Evolutionary conservation across 176 grass and related monocot species (phyloP), one percentile per base, ranked within the genome.

Genomic region (Rhipidocladum racemiflorum): DNA sequence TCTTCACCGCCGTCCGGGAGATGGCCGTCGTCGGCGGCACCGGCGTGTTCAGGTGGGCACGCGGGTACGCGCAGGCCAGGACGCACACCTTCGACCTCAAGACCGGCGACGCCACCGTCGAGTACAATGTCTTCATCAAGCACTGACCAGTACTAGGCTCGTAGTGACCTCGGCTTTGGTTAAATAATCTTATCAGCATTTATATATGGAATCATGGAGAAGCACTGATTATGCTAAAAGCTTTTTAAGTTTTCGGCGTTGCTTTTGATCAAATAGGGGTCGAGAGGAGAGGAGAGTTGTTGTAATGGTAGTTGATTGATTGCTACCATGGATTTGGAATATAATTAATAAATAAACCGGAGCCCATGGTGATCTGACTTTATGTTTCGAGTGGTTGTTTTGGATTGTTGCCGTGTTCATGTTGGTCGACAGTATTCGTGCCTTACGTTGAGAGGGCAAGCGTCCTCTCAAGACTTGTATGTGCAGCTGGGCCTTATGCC

Each of bases 1-100:
- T 75, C 38, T 64, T 85, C 64, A 4, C 2, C 36, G 68, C 16
- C 24, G 75, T 86, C 39, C 15, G 92, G 17, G 92, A 94, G 84
- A 87, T 94, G 92, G 54, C 92, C 55, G 23, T 91, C 64, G 70
- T 94, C 9, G 92, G 88, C 18, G 92, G 92, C 17, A 87, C 83
- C 59, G 83, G 92, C 9, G 44, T 75, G 13, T 94, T 94, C 72
- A 4, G 85, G 79, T 57, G 75, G 67, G 86, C 92, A 0, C 9
- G 80, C 4, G 89, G 92, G 9, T 94, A 91, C n/a, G 89, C 78
- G 9, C 86, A 91, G 74, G 79, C 79, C 4, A 40, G 57, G 75
- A 91, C 89, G 1, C 66, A 84, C 48, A 68, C 79, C 3, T 0
- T 84, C 0, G 60, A 85, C 61, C 0, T 75, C 43, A 87, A 74